Conservation (phyloP, 2,329 filamentous ascomycete genomes). For the Ceratocystis cubensis region DNA sequence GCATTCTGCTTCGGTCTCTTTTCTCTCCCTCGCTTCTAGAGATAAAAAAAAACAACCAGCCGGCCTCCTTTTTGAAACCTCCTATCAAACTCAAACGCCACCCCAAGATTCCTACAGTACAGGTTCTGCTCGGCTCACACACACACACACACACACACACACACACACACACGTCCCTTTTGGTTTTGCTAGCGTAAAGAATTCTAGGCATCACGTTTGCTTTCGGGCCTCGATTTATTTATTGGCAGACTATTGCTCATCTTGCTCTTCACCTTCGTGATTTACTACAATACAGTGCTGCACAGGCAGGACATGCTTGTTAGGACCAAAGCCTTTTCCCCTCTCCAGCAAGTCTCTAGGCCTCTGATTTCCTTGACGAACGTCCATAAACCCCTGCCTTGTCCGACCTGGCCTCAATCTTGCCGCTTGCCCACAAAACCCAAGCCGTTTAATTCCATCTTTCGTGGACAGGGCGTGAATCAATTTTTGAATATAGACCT, state of each 20-base stretch:
- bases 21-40: no score
- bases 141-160: neutral
- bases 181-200: neutral
- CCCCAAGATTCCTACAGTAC: neutral
- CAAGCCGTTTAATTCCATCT: no score
- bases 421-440: neutral
- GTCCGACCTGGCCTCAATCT: constrained; percentile 8
- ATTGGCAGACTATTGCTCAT: neutral
- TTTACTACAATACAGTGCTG: neutral
- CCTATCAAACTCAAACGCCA: neutral
- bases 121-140: neutral
- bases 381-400: neutral
- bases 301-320: no score
- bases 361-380: neutral
- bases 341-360: no score
- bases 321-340: no score
- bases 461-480: no score
- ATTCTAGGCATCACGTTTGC: neutral
- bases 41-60: no score
- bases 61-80: no score
- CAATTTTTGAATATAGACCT: no score
- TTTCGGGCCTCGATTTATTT: neutral
- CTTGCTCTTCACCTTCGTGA: neutral
- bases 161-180: neutral
- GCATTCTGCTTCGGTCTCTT: no score